These are phyloP conservation scores for Colletotrichum tanaceti DNA, from an alignment of 2,329 filamentous ascomycete species.

Conservation along the genomic window DNA sequence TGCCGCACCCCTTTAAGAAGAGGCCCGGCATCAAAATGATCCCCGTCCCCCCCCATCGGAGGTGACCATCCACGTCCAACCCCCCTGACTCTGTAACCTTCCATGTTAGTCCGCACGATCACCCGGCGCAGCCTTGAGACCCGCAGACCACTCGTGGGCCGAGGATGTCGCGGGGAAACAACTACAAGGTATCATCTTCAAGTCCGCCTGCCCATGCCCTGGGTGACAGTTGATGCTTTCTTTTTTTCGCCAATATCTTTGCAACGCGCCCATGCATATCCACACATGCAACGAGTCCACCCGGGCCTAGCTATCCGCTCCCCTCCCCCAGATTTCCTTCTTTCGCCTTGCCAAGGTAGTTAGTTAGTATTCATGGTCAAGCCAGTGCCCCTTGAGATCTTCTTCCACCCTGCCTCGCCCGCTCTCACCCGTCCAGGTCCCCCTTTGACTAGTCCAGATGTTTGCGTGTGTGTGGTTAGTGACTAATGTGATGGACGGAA, in stretches of 20 bases:
- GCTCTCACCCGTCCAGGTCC: background rate
- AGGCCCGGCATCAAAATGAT: conserved; percentile 17
- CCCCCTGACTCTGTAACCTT: conserved; percentile 28
- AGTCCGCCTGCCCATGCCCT: background rate
- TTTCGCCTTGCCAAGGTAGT: background rate
- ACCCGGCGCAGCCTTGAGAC: conserved; percentile 12
- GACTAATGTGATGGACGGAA: background rate
- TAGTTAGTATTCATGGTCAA: too few relatives aligned
- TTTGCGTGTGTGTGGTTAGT: background rate
- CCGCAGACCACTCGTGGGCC: conserved; percentile 8
- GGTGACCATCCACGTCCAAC: conserved; percentile 15
- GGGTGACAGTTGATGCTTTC: conserved; percentile 17
- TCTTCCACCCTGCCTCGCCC: background rate
- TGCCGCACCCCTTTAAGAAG: too few relatives aligned
- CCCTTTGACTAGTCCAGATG: background rate
- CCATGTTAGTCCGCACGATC: conserved; percentile 9
- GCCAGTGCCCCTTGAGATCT: too few relatives aligned
- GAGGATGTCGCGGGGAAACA: conserved; percentile 17
- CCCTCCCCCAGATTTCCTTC: conserved; percentile 9
- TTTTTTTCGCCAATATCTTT: conserved; percentile 34
- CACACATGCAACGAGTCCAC: conserved; percentile 10
- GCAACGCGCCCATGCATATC: conserved; percentile 3
- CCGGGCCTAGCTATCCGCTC: background rate
- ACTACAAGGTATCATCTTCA: background rate
- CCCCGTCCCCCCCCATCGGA: conserved; percentile 23